Percentiles rank a stretch among this genome's conserved stretches.
Conservation (phyloP, 1,284 basidiomycete genomes). For the Chiua sp. region DNA sequence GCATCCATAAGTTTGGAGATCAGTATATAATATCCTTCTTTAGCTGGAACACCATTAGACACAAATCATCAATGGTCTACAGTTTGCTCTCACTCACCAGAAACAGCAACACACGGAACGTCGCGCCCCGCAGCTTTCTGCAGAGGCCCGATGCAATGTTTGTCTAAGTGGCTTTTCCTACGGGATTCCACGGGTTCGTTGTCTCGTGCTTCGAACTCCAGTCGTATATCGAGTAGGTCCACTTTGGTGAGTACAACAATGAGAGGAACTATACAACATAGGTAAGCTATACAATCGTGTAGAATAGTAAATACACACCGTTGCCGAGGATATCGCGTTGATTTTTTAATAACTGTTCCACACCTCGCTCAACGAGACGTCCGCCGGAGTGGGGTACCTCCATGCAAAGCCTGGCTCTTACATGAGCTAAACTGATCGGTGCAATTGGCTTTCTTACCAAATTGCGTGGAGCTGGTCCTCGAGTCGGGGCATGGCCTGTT, state of each 20-base stretch:
- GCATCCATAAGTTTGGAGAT: too few species aligned
- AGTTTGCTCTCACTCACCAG: not conserved
- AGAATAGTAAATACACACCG: not conserved
- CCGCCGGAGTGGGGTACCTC: not conserved
- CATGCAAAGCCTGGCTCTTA: conserved; percentile 3
- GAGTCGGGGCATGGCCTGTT: not conserved
- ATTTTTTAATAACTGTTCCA: conserved; percentile 14
- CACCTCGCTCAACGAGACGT: conserved; percentile 18
- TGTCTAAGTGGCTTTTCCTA: not conserved
- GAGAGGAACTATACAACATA: conserved; percentile 13
- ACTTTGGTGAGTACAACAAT: conserved; percentile 21
- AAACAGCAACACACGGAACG: not conserved
- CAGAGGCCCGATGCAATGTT: not conserved
- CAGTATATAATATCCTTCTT: too few species aligned
- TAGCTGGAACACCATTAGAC: too few species aligned
- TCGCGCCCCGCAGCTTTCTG: not conserved
- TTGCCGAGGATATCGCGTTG: conserved; percentile 17
- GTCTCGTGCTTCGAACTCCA: not conserved
- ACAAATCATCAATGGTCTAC: not conserved
- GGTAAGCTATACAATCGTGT: not conserved
- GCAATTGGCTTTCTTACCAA: not conserved
- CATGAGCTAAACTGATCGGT: not conserved
- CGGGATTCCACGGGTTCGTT: not conserved
- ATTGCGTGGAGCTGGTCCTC: conserved; percentile 5
- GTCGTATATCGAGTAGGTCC: not conserved